These are phyloP conservation scores for Sphaerulina musiva DNA, from an alignment of 2,329 filamentous ascomycete genomes.

Conservation along the genomic window DNA sequence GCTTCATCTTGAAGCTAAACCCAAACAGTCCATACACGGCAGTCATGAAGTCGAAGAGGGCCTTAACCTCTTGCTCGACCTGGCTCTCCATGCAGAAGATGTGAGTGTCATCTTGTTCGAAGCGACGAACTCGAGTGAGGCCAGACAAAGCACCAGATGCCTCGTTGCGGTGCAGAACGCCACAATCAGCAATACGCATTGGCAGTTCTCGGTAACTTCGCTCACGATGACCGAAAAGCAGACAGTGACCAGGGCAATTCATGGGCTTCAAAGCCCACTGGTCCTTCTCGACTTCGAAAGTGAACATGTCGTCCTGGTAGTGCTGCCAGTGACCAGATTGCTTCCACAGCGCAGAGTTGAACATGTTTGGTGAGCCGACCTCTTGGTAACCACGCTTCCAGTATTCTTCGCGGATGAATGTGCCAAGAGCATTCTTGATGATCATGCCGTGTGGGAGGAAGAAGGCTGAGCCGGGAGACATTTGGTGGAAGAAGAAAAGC, in stretches of 20 bases:
- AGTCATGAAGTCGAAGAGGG: slow-evolving; percentile 79
- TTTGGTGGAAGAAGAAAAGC: slow-evolving; percentile 92
- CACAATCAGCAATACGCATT: slow-evolving; percentile 90
- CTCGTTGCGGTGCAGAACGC: slow-evolving; percentile 91
- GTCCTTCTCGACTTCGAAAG: slow-evolving; percentile 76
- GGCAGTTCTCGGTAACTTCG: slow-evolving; percentile 86
- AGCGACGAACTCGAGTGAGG: slow-evolving; percentile 83
- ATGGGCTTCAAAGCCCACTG: slow-evolving; percentile 86
- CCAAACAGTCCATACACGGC: slow-evolving; percentile 75
- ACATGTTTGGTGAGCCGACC: slow-evolving; percentile 95
- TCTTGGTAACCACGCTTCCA: slow-evolving; percentile 90
- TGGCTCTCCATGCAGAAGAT: slow-evolving; percentile 88
- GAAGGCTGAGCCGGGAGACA: slow-evolving; percentile 89
- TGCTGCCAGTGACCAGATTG: slow-evolving; percentile 89
- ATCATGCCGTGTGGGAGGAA: slow-evolving; percentile 73
- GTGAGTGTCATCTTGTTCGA: slow-evolving; percentile 94
- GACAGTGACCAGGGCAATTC: slow-evolving; percentile 94
- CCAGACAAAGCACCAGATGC: slow-evolving; percentile 85
- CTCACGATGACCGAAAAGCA: slow-evolving; percentile 77
- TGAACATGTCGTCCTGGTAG: slow-evolving; percentile 94
- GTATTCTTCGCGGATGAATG: slow-evolving; percentile 79
- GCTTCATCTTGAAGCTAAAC: slow-evolving; percentile 86
- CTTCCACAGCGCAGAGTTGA: slow-evolving; percentile 88
- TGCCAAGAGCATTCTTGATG: slow-evolving; percentile 83
- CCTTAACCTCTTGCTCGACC: slow-evolving; percentile 67